phyloP scores from a whole-genome alignment of 768 basidiomycete species.

The Harrya chromipes region DNA sequence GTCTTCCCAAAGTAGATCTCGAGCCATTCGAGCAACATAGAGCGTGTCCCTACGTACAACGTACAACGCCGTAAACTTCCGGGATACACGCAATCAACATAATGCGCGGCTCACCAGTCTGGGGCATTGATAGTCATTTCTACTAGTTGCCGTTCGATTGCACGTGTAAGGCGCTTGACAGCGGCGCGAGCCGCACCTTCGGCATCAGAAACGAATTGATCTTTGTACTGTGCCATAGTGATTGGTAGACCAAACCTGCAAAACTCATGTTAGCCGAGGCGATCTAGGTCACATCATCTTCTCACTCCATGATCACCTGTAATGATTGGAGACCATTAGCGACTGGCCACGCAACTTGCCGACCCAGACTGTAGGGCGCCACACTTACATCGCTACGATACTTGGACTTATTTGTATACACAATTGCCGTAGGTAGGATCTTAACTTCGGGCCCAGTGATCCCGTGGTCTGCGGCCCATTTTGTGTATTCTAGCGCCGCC shows the following conservation, averaged over 20 bases:
- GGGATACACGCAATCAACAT: slow-evolving; percentile 7
- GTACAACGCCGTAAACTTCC: slow-evolving; percentile 21
- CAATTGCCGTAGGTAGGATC: slow-evolving; percentile 83
- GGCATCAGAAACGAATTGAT: slow-evolving; percentile 67
- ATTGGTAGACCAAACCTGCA: slow-evolving; percentile 83
- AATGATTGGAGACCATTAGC: slow-evolving; percentile 16
- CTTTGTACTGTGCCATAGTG: slow-evolving; percentile 64
- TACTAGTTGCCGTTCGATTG: slow-evolving; percentile 67
- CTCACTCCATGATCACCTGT: slow-evolving; percentile 74
- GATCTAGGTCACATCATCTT: slow-evolving; percentile 8
- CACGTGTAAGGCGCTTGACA: slow-evolving; percentile 81
- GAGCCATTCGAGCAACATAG: slow-evolving; percentile 87
- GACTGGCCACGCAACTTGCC: not conserved
- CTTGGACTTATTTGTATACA: slow-evolving; percentile 94
- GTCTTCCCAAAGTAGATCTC: slow-evolving; percentile 89
- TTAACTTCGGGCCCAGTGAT: slow-evolving; percentile 44
- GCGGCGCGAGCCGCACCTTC: slow-evolving; percentile 73
- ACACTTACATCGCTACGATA: slow-evolving; percentile 83
- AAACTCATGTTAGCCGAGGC: slow-evolving; percentile 10
- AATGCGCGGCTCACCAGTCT: slow-evolving; percentile 68
- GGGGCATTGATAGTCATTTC: slow-evolving; percentile 86
- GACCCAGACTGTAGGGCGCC: slow-evolving; percentile 20
- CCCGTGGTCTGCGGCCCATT: slow-evolving; percentile 65
- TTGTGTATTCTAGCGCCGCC: slow-evolving; percentile 90
- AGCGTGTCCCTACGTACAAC: slow-evolving; percentile 72